Evolutionary conservation across 169 alveolate genomes (phyloP).

Genomic region (Cryptosporidium baileyi): DNA sequence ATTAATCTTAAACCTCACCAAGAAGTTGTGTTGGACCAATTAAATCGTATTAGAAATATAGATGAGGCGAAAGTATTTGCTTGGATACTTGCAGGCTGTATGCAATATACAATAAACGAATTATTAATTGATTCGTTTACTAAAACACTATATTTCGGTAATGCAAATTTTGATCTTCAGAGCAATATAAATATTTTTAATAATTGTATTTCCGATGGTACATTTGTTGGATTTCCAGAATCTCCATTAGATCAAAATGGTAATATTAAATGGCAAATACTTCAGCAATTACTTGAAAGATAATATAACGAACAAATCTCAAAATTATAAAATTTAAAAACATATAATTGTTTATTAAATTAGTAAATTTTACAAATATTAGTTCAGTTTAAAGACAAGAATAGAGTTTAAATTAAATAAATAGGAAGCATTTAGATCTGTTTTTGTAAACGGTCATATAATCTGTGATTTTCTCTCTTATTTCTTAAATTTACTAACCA

Average conservation of each 20-base stretch:
- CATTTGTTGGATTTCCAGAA: conserved; percentile 54
- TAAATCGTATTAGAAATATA: conserved; percentile 52
- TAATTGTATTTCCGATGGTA: conserved; percentile 13
- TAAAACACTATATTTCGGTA: conserved; percentile 5
- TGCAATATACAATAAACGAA: conserved; percentile 57
- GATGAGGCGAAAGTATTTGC: conserved; percentile 65
- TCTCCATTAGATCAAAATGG: conserved; percentile 52
- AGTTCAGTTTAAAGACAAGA: too few species aligned
- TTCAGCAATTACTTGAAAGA: conserved; percentile 27
- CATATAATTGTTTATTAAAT: too few species aligned
- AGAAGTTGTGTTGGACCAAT: conserved; percentile 31
- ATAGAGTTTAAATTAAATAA: too few species aligned
- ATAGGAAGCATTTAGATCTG: too few species aligned
- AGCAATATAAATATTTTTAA: not conserved
- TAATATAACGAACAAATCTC: not conserved
- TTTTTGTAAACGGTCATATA: not conserved
- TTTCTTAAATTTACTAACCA: not conserved
- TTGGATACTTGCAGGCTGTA: conserved; percentile 64
- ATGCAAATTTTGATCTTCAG: not conserved
- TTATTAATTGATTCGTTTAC: conserved; percentile 36
- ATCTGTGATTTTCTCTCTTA: not conserved
- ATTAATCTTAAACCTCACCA: conserved; percentile 45
- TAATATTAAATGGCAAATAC: conserved; percentile 21
- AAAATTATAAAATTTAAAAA: not conserved
- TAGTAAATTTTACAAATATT: too few species aligned